Base-by-base conservation (phyloP, 768 basidiomycete genomes). In the Tylopilus balloui region DNA sequence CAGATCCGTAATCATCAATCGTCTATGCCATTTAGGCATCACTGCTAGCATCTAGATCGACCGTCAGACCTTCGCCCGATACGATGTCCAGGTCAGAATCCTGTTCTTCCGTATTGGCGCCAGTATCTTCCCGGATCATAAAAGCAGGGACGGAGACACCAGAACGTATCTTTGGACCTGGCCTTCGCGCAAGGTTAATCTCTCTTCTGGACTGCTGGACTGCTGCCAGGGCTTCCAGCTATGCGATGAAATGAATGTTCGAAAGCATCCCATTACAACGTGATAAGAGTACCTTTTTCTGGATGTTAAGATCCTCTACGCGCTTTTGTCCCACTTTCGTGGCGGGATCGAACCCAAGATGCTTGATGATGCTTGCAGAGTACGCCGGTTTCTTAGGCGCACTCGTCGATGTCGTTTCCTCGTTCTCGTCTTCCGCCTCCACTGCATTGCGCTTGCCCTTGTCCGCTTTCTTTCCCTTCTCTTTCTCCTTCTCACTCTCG, bases 331-430 rank as follows among this genome's bases (percentile, higher is more conserved):
- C 80, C 36, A 70, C 65, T 58, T 81, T 83, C 8, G 73, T 60
- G 3, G 81, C 79, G 21, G 90, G 90, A 66, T 92, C 87, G 51
- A 92, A 92, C 2, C 90, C 90, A 3, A 92, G 71, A 5, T 77
- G 72, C 59, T 83, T 83, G 59, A 92, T 80, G 20, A 86, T 65
- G 42, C 72, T 71, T 0, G 84, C 81, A 32, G 83, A 82, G 63
- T 85, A 92, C 2, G 79, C 76, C 38, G 67, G 71, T 60, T 75
- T 80, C 42, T 56, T 56, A 28, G 57, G 54, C 14, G 37, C 48
- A 3, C 36, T 42, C 24, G 34, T 53, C 27, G 66, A 51, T 28
- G 49, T 44, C 41, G 51, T 52, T 27, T 60, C 61, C 9, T 55
- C 51, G 27, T 39, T 35, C 19, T 51, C 53, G 20, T 55, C 57